Evolutionary conservation across 495 filamentous ascomycete genomes (phyloP), one percentile per base, ranked within the genome.

Genomic region (Neurospora sp.): DNA sequence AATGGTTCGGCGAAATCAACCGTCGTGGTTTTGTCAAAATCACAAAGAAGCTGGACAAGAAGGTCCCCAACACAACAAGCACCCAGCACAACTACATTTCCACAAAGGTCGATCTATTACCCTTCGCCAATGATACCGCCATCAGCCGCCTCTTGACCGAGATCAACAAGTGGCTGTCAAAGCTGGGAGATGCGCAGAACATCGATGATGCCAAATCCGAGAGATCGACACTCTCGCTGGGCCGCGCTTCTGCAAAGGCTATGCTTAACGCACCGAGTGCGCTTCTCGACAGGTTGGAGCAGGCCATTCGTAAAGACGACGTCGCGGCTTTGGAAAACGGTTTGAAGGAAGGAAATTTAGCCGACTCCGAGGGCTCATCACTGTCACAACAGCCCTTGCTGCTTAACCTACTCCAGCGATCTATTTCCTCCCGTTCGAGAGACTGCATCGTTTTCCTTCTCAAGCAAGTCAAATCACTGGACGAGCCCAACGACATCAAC

Each of bases 1-100:
- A 96, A 81, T 98, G 94, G 94, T 98, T 97, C 74, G 96, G 94
- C 38, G 96, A 98, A 83, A 94, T 98, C 75, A 99, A 99, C 78
- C 88, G 94, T 42, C 88, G 92, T 72, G 96, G 96, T 0, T 99
- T 99, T 77, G 87, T 96, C 76, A 99, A 99, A 83, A 98, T 99
- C 81, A 95, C 94, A 27, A 99, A 98, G 85, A 99, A 99, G 81
- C 84, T 97, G 27, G 94, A 97, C 83, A 97, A 97, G 83, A 97
- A 94, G 81, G 85, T 97, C 4, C 87, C 88, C 8, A 86, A 88
- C 1, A 86, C 89, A 71, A 65, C 27, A 37, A 65, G 53, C 53
- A 90, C 91, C 0, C 94, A 97, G 81, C 88, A 92, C 74, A 87
- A 88, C 44, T 98, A 97, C 76, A 83, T 98, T 69, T 89, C 90